A percentile compares a stretch with the other conserved stretches of the same genome.
Evolutionary conservation across 1,139 yeast species (phyloP).

Genomic region (Torulaspora globosa): DNA sequence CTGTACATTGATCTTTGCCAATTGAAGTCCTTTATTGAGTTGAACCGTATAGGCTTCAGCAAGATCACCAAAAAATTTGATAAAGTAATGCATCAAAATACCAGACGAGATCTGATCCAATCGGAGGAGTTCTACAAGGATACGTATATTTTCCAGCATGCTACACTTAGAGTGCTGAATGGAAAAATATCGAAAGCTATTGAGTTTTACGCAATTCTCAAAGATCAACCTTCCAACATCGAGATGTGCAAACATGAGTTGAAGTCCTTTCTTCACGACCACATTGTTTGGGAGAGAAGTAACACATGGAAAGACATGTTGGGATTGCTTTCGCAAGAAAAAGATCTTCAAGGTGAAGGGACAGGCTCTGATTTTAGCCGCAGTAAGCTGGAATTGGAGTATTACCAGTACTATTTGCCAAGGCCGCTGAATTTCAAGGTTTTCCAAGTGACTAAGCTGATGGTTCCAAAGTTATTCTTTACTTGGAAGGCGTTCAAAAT

Average conservation of each 20-base stretch:
- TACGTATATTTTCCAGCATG: constrained; percentile 46
- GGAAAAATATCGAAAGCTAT: constrained; percentile 46
- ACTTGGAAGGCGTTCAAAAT: constrained; percentile 44
- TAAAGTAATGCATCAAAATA: constrained; percentile 50
- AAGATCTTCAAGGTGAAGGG: constrained; percentile 30
- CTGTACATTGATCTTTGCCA: constrained; percentile 59
- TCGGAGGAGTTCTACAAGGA: constrained; percentile 43
- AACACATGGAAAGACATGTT: constrained; percentile 72
- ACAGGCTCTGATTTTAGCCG: constrained; percentile 19
- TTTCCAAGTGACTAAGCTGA: constrained; percentile 34
- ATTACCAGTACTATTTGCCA: constrained; percentile 33
- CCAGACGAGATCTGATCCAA: constrained; percentile 45
- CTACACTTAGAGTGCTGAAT: constrained; percentile 46
- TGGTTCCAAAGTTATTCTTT: constrained; percentile 41
- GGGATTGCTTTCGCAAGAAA: constrained; percentile 51
- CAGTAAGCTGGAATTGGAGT: constrained; percentile 31
- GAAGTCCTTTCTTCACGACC: constrained; percentile 61
- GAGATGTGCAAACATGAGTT: constrained; percentile 42
- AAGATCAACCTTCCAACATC: constrained; percentile 31
- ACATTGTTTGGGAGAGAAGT: constrained; percentile 71
- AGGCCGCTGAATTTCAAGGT: constrained; percentile 41
- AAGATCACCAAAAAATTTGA: constrained; percentile 70
- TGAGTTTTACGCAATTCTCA: constrained; percentile 45
- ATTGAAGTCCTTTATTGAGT: constrained; percentile 60
- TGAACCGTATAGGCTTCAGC: constrained; percentile 63